Evolutionary conservation across 225 moss, liverwort and hornwort genomes (phyloP), one percentile per base, ranked within the genome.

Genomic region (Rhytidiadelphus loreus): DNA sequence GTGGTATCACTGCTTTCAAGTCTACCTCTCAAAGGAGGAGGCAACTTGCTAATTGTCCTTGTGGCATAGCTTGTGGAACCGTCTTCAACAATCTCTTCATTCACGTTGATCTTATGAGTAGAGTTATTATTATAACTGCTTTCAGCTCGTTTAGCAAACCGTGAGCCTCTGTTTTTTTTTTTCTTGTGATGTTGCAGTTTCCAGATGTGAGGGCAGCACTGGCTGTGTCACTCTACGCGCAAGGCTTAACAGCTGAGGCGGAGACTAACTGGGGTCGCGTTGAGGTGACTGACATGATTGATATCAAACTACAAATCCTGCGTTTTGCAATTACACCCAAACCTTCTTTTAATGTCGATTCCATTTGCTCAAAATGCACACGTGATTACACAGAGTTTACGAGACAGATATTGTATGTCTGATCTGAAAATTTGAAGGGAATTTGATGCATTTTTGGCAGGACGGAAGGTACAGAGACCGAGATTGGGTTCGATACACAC

Each of bases 211-310:
- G 99, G 92, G 99, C 99, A 78, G 99, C 99, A 30, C 87, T 99
- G 75, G 99, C 99, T 53, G 97, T 99, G 56, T 89, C 99, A 12
- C 91, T 99, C 68, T 99, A 97, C 75, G 96, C 96, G 50, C 95
- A 95, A 91, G 97, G 99, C 44, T 73, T 96, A 28, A 96, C 94
- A 85, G 96, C 94, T 58, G 99, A 97, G 93, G 97, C 99, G 73
- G 99, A 99, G 90, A 97, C 94, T 26, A 99, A 97, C 93, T 97
- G 99, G 99, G 95, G 93, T 21, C 97, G 96, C 80, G 88, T 99
- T 70, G 93, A 99, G 97, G 98, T 96, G 83, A 88, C 17, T 70
- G 39, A 29, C 80, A 55, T n/a, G n/a, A n/a, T 80, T 60, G 66
- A 48, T 61, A 12, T 79, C 55, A 65, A 59, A 53, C 70, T 53